These are phyloP conservation scores for Anacardium occidentale DNA, from an alignment of 345 rosid genomes.

Conservation along the genomic window DNA sequence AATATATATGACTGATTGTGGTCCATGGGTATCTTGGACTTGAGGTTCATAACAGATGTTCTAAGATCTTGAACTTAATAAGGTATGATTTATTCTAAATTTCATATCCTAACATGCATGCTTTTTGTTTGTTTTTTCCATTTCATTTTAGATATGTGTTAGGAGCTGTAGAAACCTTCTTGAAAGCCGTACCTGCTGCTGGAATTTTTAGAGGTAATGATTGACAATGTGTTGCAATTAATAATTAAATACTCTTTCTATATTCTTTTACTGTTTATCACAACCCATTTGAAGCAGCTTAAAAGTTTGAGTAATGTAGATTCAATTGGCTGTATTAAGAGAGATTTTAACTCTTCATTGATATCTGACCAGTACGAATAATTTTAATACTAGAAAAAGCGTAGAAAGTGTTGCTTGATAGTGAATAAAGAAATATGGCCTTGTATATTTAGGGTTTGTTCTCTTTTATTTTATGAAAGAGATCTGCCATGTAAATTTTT, in stretches of 20 bases:
- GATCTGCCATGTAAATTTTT: background rate
- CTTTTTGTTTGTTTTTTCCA: constrained; percentile 15
- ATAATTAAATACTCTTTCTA: background rate
- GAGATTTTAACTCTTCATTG: too few relatives aligned
- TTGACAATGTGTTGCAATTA: constrained; percentile 12
- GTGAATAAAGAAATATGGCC: background rate
- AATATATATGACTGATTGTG: constrained; percentile 11
- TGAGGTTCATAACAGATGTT: constrained; percentile 7
- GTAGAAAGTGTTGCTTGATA: background rate
- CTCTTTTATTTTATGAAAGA: constrained; percentile 2
- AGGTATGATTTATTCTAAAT: background rate
- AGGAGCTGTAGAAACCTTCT: constrained; percentile 99
- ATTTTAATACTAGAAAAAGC: too few relatives aligned
- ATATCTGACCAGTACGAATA: too few relatives aligned
- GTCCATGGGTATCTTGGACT: background rate
- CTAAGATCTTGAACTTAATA: constrained; percentile 12
- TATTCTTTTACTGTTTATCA: constrained; percentile 4
- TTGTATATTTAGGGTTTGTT: background rate
- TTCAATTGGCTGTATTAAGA: too few relatives aligned
- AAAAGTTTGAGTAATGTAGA: background rate
- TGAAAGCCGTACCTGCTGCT: constrained; percentile 96
- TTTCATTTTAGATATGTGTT: constrained; percentile 70
- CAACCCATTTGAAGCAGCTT: background rate
- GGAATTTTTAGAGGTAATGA: constrained; percentile 84
- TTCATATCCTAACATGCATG: background rate